Conservation (phyloP, 2,329 filamentous ascomycete species). For the Sporothrix variecibatus region DNA sequence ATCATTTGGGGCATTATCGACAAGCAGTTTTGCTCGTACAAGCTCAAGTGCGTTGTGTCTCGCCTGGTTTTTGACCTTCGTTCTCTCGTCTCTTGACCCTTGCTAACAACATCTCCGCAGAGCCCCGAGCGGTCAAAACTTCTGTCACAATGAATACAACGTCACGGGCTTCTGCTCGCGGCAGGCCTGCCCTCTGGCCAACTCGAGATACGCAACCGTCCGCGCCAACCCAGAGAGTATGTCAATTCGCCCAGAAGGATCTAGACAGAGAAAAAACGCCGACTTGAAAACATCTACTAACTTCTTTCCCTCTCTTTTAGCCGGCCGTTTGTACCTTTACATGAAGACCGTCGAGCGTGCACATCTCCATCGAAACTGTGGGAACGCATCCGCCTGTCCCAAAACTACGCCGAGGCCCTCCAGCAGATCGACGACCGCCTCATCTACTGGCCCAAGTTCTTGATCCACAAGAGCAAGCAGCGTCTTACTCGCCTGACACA, state of each 20-base stretch:
- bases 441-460: constrained; percentile 93
- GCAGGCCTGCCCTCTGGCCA: constrained; percentile 87
- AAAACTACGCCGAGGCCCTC: constrained; percentile 88
- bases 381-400: constrained; percentile 87
- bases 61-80: neutral
- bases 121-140: constrained; percentile 78
- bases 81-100: constrained; percentile 3
- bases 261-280: no score
- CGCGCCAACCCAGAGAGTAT: constrained; percentile 66
- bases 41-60: constrained; percentile 69
- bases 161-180: constrained; percentile 51
- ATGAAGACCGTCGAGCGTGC: constrained; percentile 93
- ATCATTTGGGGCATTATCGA: constrained; percentile 98
- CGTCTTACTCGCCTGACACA: constrained; percentile 88
- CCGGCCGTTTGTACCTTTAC: constrained; percentile 79
- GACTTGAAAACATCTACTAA: neutral
- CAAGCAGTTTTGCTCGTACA: constrained; percentile 92
- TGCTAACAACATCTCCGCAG: constrained; percentile 30
- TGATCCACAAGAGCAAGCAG: constrained; percentile 87
- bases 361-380: constrained; percentile 86
- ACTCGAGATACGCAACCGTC: constrained; percentile 89
- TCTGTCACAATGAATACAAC: constrained; percentile 91
- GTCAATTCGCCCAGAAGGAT: no score
- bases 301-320: neutral
- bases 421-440: constrained; percentile 82